Conservation (phyloP, 441 rosid genomes). For the Pelargonium fulgidum region DNA sequence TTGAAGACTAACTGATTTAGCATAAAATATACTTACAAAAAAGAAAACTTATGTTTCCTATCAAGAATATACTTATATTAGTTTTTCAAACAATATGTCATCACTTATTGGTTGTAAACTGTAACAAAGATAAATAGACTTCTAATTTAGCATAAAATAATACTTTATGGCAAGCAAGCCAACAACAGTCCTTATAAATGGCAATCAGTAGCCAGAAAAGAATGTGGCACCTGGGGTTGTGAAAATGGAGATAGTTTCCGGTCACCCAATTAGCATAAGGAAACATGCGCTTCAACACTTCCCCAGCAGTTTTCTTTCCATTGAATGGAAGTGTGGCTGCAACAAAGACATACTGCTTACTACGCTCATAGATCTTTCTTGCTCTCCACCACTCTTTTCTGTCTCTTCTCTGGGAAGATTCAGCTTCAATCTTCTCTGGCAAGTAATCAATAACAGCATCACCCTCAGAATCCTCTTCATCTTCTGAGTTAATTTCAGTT, state of each 20-base stretch:
- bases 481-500: slow-evolving; percentile 32
- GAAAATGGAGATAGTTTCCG: slow-evolving; percentile 84
- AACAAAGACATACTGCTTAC: slow-evolving; percentile 87
- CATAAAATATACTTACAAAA: no score
- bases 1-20: no score
- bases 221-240: slow-evolving; percentile 71
- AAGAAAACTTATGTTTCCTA: no score
- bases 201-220: neutral
- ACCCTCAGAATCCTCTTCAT: slow-evolving; percentile 36
- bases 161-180: no score
- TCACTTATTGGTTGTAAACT: no score
- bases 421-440: slow-evolving; percentile 28
- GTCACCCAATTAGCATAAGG: slow-evolving; percentile 82
- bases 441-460: slow-evolving; percentile 27
- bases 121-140: no score
- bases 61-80: no score
- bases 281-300: slow-evolving; percentile 71
- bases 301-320: slow-evolving; percentile 92
- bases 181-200: neutral
- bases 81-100: no score
- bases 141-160: no score
- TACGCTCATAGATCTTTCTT: slow-evolving; percentile 57
- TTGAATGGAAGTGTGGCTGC: slow-evolving; percentile 93
- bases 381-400: slow-evolving; percentile 71
- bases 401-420: slow-evolving; percentile 17